Evolutionary conservation across 805 yeast genomes (phyloP), one percentile per base, ranked within the genome.

Genomic region (Nakazawaea ernobii): DNA sequence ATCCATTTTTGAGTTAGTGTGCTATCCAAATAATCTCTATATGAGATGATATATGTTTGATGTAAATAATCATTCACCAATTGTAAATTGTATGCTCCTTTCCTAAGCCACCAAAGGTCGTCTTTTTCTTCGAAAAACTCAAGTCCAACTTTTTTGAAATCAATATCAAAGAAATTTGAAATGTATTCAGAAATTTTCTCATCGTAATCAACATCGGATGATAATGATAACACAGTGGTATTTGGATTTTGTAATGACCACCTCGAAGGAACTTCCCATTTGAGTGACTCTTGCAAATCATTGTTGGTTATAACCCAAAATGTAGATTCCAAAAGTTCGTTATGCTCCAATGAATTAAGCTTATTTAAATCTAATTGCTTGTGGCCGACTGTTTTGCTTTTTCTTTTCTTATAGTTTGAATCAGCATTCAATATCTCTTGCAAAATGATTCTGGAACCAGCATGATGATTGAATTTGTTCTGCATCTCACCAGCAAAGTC

Each of bases 361-460:
- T 33, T 48, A 8, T 28, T 27, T 36, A 50, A 32, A 28, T 43
- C 48, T 11, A 36, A 24, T 20, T 35, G 38, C 8, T 27, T 38
- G 32, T 35, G 9, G 20, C 32, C 45, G 11, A 24, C 14, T 26
- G 29, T 6, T 29, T 35, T 43, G 26, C 20, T 35, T 17, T 33
- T 39, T 11, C 38, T 43, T 20, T 40, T 36, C 26, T 40, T 40
- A 13, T 24, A 13, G 8, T 10, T 32, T 6, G 45, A 17, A 6
- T 43, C 42, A 10, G 29, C 29, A 30, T 48, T 39, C 27, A 51
- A 32, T 5, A 49, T 44, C 30, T 51, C 54, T 15, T 46, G 39
- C 15, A 51, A 42, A 9, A 51, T 50, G 40, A 49, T 49, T 48
- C 52, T 35, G 17, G 54, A 46, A 4, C 54, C 54, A 24, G 45